Base-by-base conservation (phyloP, 192 early-diverging fungal genomes). In the Paraglomus brasilianum region DNA sequence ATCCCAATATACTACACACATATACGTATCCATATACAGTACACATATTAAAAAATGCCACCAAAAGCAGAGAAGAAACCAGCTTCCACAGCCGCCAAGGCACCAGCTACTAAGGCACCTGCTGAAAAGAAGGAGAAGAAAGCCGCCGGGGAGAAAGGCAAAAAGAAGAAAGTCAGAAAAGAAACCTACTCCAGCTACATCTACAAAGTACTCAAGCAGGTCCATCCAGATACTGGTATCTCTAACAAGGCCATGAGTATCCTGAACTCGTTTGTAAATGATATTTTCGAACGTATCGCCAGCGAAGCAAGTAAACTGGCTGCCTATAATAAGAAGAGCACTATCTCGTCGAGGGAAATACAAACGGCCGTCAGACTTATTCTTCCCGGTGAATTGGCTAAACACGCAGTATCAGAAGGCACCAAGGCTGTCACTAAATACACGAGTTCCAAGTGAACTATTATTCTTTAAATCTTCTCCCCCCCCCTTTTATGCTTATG, bases 401-500 rank as follows among this genome's bases (percentile, higher is more conserved):
- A 93, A 85, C 94, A 96, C 85, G 94, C 94, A 74, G 93, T 96
- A 73, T 97, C 95, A 69, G 95, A 95, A 84, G 95, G 94, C 66
- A 95, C 94, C 86, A 97, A 97, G 88, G 95, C 95, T 64, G 93
- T 95, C 76, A 94, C 92, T 83, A 96, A 96, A 85, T 96, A 93
- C 89, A 92, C 92, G 72, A 89, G 88, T 40, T 87, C 88, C 73
- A 91, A 86, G 72, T 86, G 84, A 82, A 72, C 9, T 48, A 41
- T 61, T 19, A 36, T 66, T 43, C 62, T 30, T 15, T 24, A 39
- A 69, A 13, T 72, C 24, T 36, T 8, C 1, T 40, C 24, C 52
- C 17, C 21, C 36, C 36, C 19, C 7, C 11, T 17, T 1, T 56
- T 10, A 24, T 56, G 53, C 30, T 30, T 30, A 30, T 30, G n/a